Evolutionary conservation across 2,329 filamentous ascomycete genomes (phyloP).

Genomic region (Pezicula neosporulosa): DNA sequence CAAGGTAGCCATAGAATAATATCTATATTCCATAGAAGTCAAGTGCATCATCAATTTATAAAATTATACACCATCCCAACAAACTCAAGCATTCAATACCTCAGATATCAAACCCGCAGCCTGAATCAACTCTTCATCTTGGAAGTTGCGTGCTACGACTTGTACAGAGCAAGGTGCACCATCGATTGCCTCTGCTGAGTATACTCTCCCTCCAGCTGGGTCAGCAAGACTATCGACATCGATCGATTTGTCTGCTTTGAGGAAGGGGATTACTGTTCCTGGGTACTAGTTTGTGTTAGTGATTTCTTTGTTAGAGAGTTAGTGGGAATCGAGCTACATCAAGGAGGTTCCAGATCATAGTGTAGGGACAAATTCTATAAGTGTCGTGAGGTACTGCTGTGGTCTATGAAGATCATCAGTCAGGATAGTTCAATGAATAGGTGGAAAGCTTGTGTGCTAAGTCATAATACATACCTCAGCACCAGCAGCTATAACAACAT

Average conservation of each 20-base stretch:
- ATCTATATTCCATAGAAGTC: no score
- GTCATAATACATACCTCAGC: constrained; percentile 29
- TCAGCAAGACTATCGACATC: not conserved
- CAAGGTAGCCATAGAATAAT: no score
- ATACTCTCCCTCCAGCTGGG: not conserved
- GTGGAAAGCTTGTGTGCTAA: no score
- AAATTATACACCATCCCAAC: no score
- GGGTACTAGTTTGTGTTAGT: not conserved
- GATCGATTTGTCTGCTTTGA: not conserved
- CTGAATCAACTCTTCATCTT: not conserved
- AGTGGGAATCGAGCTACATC: constrained; percentile 36
- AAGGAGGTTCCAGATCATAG: constrained; percentile 46
- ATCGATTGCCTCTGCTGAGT: not conserved
- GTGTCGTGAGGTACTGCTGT: constrained; percentile 50
- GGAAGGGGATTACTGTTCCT: constrained; percentile 1
- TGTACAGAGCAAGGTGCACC: constrained; percentile 2
- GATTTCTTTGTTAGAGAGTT: no score
- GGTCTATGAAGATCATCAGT: constrained; percentile 11
- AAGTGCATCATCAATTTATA: no score
- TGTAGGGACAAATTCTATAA: constrained; percentile 43
- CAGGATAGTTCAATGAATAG: no score
- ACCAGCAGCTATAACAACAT: constrained; percentile 45
- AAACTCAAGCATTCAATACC: not conserved
- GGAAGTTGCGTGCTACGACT: not conserved
- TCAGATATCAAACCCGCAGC: not conserved